These are phyloP conservation scores for Acanthamoeba triangularis DNA, from an alignment of 208 protist genomes.

Conservation along the genomic window DNA sequence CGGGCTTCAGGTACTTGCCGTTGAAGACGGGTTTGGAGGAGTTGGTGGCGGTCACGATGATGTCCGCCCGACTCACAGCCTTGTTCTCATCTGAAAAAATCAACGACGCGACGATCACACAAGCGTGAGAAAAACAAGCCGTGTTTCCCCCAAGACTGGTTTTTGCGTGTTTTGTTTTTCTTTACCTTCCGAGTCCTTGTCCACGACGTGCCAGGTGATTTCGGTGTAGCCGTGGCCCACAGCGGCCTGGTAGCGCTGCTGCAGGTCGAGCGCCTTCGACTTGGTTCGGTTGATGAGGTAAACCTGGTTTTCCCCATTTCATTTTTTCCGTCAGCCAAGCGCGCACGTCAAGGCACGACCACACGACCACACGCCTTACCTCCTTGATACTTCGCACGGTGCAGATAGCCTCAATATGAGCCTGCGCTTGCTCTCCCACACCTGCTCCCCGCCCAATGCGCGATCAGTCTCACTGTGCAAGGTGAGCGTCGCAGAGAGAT, in stretches of 20 bases:
- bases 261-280: conserved; percentile 1
- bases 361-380: not conserved
- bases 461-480: not conserved
- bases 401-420: conserved; percentile 71
- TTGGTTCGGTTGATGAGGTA: conserved; percentile 68
- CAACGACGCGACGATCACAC: not conserved
- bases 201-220: conserved; percentile 36
- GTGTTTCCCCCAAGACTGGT: not conserved
- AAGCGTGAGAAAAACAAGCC: not conserved
- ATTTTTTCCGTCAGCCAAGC: no score
- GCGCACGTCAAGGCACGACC: not conserved
- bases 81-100: not conserved
- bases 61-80: conserved; percentile 67
- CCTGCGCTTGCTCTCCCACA: conserved; percentile 33
- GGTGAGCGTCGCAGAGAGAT: not conserved
- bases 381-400: conserved; percentile 36
- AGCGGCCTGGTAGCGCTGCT: not conserved
- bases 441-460: not conserved
- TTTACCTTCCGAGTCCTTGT: conserved; percentile 34
- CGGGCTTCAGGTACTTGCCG: conserved; percentile 73
- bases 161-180: no score
- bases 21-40: conserved; percentile 74
- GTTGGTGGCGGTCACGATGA: conserved; percentile 83
- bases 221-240: conserved; percentile 35
- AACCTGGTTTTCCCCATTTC: not conserved